A percentile compares a stretch with the other conserved stretches of the same genome.
Evolutionary conservation across 1,139 yeast genomes (phyloP).

Genomic region (Spencermartinsiella ligniputridi): DNA sequence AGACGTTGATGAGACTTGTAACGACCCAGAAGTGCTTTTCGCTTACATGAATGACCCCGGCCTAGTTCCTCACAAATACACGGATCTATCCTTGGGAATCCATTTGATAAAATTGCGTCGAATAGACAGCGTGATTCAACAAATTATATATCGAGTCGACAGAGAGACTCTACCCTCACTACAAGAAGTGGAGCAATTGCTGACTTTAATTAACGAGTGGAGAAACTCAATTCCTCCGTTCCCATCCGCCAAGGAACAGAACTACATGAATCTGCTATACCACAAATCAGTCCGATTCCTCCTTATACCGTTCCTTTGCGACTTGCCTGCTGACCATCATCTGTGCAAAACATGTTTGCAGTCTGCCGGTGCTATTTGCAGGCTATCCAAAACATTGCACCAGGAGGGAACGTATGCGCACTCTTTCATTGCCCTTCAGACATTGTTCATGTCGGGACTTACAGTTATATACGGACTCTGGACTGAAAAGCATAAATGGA

Average conservation of each 20-base stretch:
- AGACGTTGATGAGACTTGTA: slow-evolving; percentile 10
- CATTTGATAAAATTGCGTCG: slow-evolving; percentile 8
- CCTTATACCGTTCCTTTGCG: slow-evolving; percentile 9
- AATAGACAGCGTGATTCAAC: slow-evolving; percentile 12
- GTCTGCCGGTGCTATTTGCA: slow-evolving; percentile 11
- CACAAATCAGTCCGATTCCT: slow-evolving; percentile 9
- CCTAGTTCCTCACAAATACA: neutral
- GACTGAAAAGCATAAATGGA: slow-evolving; percentile 11
- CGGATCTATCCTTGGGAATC: slow-evolving; percentile 7
- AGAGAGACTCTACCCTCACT: slow-evolving; percentile 5
- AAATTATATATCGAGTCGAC: slow-evolving; percentile 12
- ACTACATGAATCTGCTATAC: slow-evolving; percentile 11
- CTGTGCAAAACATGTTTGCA: slow-evolving; percentile 8
- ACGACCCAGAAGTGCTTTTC: slow-evolving; percentile 2
- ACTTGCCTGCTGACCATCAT: slow-evolving; percentile 1
- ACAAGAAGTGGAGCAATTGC: slow-evolving; percentile 2
- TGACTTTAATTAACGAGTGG: slow-evolving; percentile 6
- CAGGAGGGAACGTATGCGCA: slow-evolving; percentile 12
- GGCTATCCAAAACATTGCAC: slow-evolving; percentile 9
- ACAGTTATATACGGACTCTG: slow-evolving; percentile 12
- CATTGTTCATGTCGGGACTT: slow-evolving; percentile 13
- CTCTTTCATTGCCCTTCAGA: slow-evolving; percentile 12
- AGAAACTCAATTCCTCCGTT: slow-evolving; percentile 3
- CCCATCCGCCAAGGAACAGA: slow-evolving; percentile 7
- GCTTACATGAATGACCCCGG: neutral